These are phyloP conservation scores for Podila clonocystis DNA, from an alignment of 192 early-diverging fungal species.

Conservation along the genomic window DNA sequence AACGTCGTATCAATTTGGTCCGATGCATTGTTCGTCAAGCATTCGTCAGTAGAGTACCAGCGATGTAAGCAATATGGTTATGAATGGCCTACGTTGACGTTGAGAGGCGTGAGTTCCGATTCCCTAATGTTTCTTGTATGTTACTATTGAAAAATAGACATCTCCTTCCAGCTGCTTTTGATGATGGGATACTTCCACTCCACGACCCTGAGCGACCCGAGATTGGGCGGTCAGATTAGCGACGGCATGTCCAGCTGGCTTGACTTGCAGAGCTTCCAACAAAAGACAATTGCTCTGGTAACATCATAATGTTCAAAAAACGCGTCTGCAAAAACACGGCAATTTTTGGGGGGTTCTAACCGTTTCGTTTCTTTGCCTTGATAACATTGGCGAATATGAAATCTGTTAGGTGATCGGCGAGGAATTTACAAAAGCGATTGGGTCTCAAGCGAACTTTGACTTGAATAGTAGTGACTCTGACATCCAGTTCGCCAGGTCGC, in stretches of 20 bases:
- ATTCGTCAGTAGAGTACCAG: conserved; percentile 33
- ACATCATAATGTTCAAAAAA: neutral
- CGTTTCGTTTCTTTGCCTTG: neutral
- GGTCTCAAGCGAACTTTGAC: conserved; percentile 27
- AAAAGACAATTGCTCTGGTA: conserved; percentile 31
- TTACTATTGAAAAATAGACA: conserved; percentile 3
- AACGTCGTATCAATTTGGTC: conserved; percentile 38
- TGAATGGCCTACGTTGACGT: neutral
- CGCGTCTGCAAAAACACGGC: neutral
- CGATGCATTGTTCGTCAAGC: conserved; percentile 37
- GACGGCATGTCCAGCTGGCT: conserved; percentile 31
- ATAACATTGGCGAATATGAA: neutral
- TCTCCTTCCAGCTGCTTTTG: conserved; percentile 32
- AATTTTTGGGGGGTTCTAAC: neutral
- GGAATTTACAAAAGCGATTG: conserved; percentile 30
- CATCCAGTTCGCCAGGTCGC: conserved; percentile 12
- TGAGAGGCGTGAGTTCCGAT: neutral
- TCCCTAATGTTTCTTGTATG: neutral
- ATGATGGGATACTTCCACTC: conserved; percentile 33
- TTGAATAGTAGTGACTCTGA: conserved; percentile 14
- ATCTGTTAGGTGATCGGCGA: conserved; percentile 28
- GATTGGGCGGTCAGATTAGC: conserved; percentile 9
- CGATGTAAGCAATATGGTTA: conserved; percentile 18
- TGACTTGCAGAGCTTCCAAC: conserved; percentile 22
- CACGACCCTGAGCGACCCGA: conserved; percentile 2